Evolutionary conservation across 768 basidiomycete species (phyloP), one percentile per base, ranked within the genome.

Genomic region (Hericium alpestre): DNA sequence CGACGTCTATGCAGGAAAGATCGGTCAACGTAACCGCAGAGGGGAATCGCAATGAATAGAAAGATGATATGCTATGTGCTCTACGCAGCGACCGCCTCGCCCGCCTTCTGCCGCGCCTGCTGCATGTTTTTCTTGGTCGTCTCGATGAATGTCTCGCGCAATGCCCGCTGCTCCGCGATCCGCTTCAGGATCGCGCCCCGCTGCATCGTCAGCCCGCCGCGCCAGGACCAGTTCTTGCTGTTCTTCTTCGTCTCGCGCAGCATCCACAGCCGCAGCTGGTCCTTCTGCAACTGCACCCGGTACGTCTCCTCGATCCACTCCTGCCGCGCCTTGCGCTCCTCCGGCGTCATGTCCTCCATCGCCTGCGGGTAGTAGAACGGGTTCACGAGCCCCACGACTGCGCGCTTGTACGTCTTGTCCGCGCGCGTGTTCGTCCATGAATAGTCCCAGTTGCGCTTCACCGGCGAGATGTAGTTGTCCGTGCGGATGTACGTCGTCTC

Each of bases 361-460:
- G 86, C 81, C 55, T 79, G 80, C 0, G 93, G 93, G 67, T 93
- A 95, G 74, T 94, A 92, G 76, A 97, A 97, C 1, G 93, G 93
- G 61, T 94, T 86, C 23, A 86, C 82, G 56, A 97, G 78, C 27
- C 93, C 93, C 20, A 97, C 91, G 38, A 95, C 84, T 3, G 92
- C 92, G 38, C 90, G 86, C 68, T 97, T 97, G 75, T 91, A 94
- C 20, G 84, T 85, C 62, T 76, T 77, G 64, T 78, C 61, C 53
- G 70, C 53, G 57, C 56, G 51, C 63, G 65, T 72, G 50, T 51
- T 70, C 60, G 37, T 62, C 46, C 67, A 69, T 51, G 69, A 63
- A 18, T 51, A 38, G 27, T 62, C 23, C 27, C 53, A 60, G 0
- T 58, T 61, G 41, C 76, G 71, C 11, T 66, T 65, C 18, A 79